Evolutionary conservation across 2,329 filamentous ascomycete genomes (phyloP), one percentile per base, ranked within the genome.

Genomic region (Colletotrichum brevisporum): DNA sequence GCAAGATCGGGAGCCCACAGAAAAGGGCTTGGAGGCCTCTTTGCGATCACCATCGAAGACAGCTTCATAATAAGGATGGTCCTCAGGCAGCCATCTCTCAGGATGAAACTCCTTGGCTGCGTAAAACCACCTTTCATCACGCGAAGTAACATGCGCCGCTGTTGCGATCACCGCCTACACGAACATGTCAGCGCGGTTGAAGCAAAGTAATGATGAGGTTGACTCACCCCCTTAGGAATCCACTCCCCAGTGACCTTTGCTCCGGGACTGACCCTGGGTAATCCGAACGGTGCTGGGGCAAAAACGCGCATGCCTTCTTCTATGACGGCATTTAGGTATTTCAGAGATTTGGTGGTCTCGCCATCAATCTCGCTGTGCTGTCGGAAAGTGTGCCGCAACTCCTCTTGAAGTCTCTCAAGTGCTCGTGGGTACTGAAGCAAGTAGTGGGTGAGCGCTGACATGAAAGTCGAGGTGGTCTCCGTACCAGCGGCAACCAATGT

Each of bases 261-360:
- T 3, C 63, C 63, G 3, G 63, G 63, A 13, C 63, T 59, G 4
- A 65, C 55, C n/a, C 63, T 59, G 0, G 63, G 63, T 12, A 65
- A 27, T 12, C 63, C 55, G 6, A 65, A 65, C 0, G 55, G 47
- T 9, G 63, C 63, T 10, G 63, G 63, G 27, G 55, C 26, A 41
- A 65, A 65, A 9, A 65, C 39, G 6, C 63, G 63, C 63, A 65
- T 59, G 27, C 63, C 63, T 21, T 65, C 63, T 26, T 65, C 63
- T 13, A 65, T 60, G 0, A 53, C 63, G 10, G 63, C 36, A 6
- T 60, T 59, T 0, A 65, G 39, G 6, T 65, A 65, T 12, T 36
- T 52, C 16, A 60, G 36, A 18, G 54, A 52, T 18, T 65, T 65
- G 4, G 63, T 65, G 2, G 54, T 45, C 21, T 65, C 54, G 2